A percentile compares a stretch with the other conserved stretches of the same genome.
Evolutionary conservation across 2,329 filamentous ascomycete genomes (phyloP).

Genomic region (Setomelanomma holmii): DNA sequence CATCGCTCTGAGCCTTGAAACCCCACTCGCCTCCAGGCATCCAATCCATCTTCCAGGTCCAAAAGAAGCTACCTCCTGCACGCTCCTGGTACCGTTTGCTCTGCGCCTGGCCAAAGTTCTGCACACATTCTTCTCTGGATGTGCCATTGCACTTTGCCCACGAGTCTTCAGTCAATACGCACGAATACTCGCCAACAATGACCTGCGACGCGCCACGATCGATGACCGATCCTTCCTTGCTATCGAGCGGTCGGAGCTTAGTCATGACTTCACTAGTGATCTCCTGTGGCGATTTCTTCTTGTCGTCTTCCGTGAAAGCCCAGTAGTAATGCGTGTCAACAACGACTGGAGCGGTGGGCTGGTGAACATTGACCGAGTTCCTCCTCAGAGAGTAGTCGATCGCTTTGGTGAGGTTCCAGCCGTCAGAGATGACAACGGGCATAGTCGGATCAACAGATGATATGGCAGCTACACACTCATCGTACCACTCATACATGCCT

Average conservation of each 20-base stretch:
- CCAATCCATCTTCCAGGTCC: conserved; percentile 69
- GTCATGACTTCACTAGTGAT: conserved; percentile 56
- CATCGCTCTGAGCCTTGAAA: conserved; percentile 61
- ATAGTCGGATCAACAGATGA: conserved; percentile 57
- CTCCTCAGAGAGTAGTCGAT: conserved; percentile 55
- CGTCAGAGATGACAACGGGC: conserved; percentile 66
- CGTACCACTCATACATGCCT: conserved; percentile 66
- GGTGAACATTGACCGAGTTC: conserved; percentile 43
- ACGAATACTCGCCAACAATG: conserved; percentile 66
- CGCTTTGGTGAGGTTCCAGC: conserved; percentile 59
- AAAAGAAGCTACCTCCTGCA: conserved; percentile 63
- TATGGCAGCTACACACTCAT: conserved; percentile 57
- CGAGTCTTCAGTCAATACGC: conserved; percentile 60
- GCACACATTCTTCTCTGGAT: conserved; percentile 50
- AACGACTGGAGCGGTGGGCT: conserved; percentile 56
- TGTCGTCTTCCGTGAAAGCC: conserved; percentile 63
- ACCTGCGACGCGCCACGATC: conserved; percentile 60
- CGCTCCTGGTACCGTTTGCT: conserved; percentile 57
- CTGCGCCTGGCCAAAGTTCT: conserved; percentile 59
- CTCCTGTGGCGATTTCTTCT: conserved; percentile 58
- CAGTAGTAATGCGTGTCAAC: conserved; percentile 68
- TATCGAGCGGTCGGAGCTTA: conserved; percentile 56
- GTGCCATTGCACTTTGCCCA: conserved; percentile 50
- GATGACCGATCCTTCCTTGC: conserved; percentile 56
- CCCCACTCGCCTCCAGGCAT: conserved; percentile 69